Evolutionary conservation across 352 stramenopile species (phyloP).

Genomic region (Thalassiosira livingstoniorum): DNA sequence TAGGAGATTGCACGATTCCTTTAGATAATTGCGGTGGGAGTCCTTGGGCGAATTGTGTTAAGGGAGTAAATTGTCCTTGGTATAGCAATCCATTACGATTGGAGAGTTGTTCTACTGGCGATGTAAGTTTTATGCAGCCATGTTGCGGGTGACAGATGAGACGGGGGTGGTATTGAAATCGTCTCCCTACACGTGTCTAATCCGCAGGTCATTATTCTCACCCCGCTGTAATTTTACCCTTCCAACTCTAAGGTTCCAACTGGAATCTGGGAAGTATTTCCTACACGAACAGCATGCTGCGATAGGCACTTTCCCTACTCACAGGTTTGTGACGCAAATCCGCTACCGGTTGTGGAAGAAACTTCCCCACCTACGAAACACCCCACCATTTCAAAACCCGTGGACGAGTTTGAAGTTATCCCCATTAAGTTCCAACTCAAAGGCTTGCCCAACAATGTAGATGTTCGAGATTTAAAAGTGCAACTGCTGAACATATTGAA

Average conservation of each 20-base stretch:
- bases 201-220: background rate
- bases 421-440: background rate
- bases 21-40: slow-evolving; percentile 8
- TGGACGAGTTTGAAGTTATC: background rate
- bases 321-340: background rate
- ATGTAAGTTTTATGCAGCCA: background rate
- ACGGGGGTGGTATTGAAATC: background rate
- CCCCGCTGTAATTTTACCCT: background rate
- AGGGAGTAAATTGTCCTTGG: slow-evolving; percentile 43
- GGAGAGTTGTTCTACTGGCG: slow-evolving; percentile 38
- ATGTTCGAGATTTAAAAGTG: background rate
- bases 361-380: background rate
- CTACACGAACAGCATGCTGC: slow-evolving; percentile 18
- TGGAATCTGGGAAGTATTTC: slow-evolving; percentile 17
- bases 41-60: slow-evolving; percentile 26
- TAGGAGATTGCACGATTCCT: slow-evolving; percentile 22
- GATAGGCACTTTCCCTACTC: slow-evolving; percentile 23
- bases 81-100: slow-evolving; percentile 8
- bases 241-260: slow-evolving; percentile 1
- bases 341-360: background rate
- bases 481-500: background rate
- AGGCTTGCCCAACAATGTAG: background rate
- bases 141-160: background rate
- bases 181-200: background rate
- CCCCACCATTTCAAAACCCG: background rate